These are phyloP conservation scores for Trichosporon inkin DNA, from an alignment of 1,284 basidiomycete species.

Conservation along the genomic window DNA sequence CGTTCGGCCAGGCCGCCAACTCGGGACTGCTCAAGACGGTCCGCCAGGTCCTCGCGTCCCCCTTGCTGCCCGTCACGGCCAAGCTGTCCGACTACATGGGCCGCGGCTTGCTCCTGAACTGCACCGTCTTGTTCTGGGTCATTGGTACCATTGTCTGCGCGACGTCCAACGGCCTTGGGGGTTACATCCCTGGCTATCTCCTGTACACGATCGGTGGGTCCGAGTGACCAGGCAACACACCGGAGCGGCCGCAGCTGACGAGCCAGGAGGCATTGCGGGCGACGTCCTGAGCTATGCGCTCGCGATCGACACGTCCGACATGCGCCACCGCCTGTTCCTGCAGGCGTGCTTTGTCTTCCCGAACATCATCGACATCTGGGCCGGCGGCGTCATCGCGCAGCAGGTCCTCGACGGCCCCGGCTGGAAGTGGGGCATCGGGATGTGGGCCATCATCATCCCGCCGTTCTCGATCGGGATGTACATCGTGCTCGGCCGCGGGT, in stretches of 20 bases:
- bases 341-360: constrained; percentile 42
- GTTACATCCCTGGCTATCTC: constrained; percentile 47
- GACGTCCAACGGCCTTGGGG: constrained; percentile 35
- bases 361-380: constrained; percentile 30
- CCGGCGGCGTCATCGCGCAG: constrained; percentile 15
- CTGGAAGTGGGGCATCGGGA: constrained; percentile 52
- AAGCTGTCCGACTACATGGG: constrained; percentile 50
- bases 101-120: constrained; percentile 43
- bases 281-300: constrained; percentile 48
- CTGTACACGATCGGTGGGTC: constrained; percentile 28
- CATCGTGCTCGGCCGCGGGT: constrained; percentile 36
- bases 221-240: no score
- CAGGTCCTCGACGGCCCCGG: constrained; percentile 26
- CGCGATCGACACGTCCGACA: constrained; percentile 50
- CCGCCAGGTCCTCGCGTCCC: constrained; percentile 37
- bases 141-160: constrained; percentile 49
- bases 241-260: constrained; percentile 1
- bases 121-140: constrained; percentile 48
- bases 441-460: constrained; percentile 52
- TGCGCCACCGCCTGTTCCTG: constrained; percentile 51
- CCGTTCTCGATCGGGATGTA: constrained; percentile 43
- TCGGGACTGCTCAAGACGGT: constrained; percentile 44
- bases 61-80: constrained; percentile 41
- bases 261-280: constrained; percentile 16
- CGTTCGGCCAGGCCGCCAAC: constrained; percentile 27